Evolutionary conservation across 306 rosid species (phyloP), one percentile per base, ranked within the genome.

Genomic region (Astragalus glycyphyllos): DNA sequence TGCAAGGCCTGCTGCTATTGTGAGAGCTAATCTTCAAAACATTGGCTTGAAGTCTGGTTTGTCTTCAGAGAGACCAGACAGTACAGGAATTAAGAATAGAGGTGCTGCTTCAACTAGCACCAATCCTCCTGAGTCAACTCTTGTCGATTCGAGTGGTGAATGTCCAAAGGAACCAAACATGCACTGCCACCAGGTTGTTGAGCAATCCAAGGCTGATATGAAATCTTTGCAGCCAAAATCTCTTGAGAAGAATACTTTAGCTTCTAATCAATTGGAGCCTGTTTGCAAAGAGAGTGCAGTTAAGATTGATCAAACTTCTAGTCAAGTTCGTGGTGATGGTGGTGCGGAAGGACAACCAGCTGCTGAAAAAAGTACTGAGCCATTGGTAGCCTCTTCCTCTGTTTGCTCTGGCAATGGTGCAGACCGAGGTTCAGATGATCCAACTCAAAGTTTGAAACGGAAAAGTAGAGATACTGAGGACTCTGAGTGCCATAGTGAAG

Each of bases 401-500:
- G 84, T 89, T 79, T 89, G 99, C 83, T 94, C 99, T 35, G 97
- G 87, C 63, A 86, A 86, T 74, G 85, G 87, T 31, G 62, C 79
- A 66, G 94, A 89, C 73, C 83, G 88, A 82, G 68, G 80, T 76
- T 88, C 90, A 1, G 89, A 87, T 45, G 86, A 85, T 26, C 86
- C 80, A 20, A 55, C 76, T 14, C 78, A 62, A 65, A 59, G 55
- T 72, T 17, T 84, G 85, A 94, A 91, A 92, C 88, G 96, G 76
- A 94, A 89, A 83, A 68, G 74, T 75, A 87, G 42, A 17, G 97
- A 91, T 56, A 74, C 79, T 6, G 96, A 91, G 56, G 99, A 91
- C 53, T 89, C 95, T 23, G 99, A 94, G 58, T 89, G 87, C 76
- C 92, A 94, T 31, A 94, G 99, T 78, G 99, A 94, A 38, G 99